phyloP scores from a whole-genome alignment of 1,139 yeast species.

The Diutina siamensis region DNA sequence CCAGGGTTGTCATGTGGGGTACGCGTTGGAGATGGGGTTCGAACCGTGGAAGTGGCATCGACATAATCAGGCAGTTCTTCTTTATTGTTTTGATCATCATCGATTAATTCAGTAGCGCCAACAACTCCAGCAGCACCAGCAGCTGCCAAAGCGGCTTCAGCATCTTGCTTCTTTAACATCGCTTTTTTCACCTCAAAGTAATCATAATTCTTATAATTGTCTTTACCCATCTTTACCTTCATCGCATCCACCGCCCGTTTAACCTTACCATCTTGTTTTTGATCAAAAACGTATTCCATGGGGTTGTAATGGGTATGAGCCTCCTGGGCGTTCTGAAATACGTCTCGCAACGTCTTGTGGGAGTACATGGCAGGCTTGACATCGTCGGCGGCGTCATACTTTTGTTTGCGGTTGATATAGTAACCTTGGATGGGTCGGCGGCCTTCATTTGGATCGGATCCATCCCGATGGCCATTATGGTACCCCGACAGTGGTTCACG shows the following conservation, averaged over 20 bases:
- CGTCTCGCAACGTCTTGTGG: constrained; percentile 31
- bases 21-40: neutral
- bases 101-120: neutral
- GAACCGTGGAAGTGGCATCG: neutral
- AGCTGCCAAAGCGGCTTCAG: neutral
- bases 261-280: constrained; percentile 15
- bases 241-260: constrained; percentile 19
- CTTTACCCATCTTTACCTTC: constrained; percentile 21
- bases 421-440: constrained; percentile 14
- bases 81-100: neutral
- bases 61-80: neutral
- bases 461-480: neutral
- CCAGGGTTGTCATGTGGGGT: neutral
- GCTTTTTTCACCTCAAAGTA: constrained; percentile 15
- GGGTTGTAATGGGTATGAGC: constrained; percentile 27
- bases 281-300: constrained; percentile 29
- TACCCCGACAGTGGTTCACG: neutral
- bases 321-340: constrained; percentile 20
- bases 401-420: constrained; percentile 27
- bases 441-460: neutral
- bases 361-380: constrained; percentile 27
- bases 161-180: neutral
- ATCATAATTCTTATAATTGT: constrained; percentile 25
- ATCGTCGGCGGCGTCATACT: constrained; percentile 21
- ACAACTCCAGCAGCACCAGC: neutral